Evolutionary conservation across 768 basidiomycete genomes (phyloP), one percentile per base, ranked within the genome.

Genomic region (Neoboletus subvelutipes): DNA sequence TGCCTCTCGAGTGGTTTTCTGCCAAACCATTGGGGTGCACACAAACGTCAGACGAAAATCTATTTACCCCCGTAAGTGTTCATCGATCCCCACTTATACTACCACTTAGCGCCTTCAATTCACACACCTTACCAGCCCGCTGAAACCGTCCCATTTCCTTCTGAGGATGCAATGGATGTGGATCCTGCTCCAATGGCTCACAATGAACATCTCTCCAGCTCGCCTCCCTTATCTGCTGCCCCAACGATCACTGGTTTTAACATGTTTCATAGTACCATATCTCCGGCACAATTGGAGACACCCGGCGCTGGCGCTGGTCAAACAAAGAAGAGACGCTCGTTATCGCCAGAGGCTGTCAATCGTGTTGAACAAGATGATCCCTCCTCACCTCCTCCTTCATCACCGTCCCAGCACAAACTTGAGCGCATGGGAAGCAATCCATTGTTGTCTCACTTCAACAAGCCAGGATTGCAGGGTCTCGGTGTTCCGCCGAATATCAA

Each of bases 131-230:
- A 49, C 49, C 55, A 78, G 76, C 73, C 75, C 17, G 17, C 45
- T 18, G 72, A 73, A 58, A 68, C 72, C 43, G 72, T 75, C 10
- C 80, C 81, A 50, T 67, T 77, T 26, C 77, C 80, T 29, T 75
- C 73, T 42, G 82, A 84, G 62, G 80, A 90, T 70, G 86, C 85
- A 31, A 93, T 92, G 91, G 91, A 93, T 61, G 80, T 92, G 36
- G 91, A 93, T 67, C 79, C 80, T 18, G 67, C 65, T 50, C 82
- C 82, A 20, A 79, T 75, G 57, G 68, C 71, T 45, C 72, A 75
- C 41, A 57, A 60, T 55, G 55, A 70, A 57, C 24, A 66, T 71
- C 54, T 70, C 64, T 52, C 75, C 71, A 56, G 71, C 73, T 51
- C 75, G 59, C 57, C 71, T 36, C 78, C 80, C 46, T 66, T 77